Evolutionary conservation across 352 stramenopile species (phyloP), one percentile per base, ranked within the genome.

Genomic region (Plasmopara muralis): DNA sequence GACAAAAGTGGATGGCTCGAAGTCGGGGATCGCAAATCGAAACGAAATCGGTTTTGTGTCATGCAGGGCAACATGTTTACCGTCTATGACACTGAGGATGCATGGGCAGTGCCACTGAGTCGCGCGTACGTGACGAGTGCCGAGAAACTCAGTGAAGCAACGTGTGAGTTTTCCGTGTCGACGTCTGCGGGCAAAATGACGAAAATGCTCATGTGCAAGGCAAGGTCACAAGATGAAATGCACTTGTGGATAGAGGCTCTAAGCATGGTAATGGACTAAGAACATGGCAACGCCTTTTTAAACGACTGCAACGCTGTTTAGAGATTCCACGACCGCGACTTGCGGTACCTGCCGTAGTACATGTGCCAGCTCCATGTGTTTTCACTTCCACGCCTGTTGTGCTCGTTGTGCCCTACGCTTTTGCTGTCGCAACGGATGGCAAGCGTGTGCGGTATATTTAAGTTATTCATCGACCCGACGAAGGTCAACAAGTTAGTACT

Each of bases 21-120:
- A 47, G 75, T 88, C 0, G 77, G 75, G 20, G 78, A 89, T 49
- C 80, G 84, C 57, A 89, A 89, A 53, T 81, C 72, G 34, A 88
- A 87, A 54, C 68, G 78, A 28, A 55, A 69, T 45, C 73, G 77
- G 18, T 91, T 83, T 53, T 91, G 79, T 59, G 81, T 89, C 28
- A 58, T 91, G 35, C 81, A 91, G 60, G 82, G 73, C 51, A 80
- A 52, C 41, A 88, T 92, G 81, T 88, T 92, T 40, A 88, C 81
- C 1, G 72, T 89, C 20, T 89, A 92, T 62, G 81, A 89, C 43
- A 87, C 74, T 41, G 79, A 89, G 53, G 77, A 92, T 45, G 71
- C 81, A 6, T 92, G 81, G 81, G 77, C 78, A 2, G 81, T 92
- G 5, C 81, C 81, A 8, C 70, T 86, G 9, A 87, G 72, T 30